Base-by-base conservation (phyloP, 2,329 filamentous ascomycete species). In the Botrytis porri region DNA sequence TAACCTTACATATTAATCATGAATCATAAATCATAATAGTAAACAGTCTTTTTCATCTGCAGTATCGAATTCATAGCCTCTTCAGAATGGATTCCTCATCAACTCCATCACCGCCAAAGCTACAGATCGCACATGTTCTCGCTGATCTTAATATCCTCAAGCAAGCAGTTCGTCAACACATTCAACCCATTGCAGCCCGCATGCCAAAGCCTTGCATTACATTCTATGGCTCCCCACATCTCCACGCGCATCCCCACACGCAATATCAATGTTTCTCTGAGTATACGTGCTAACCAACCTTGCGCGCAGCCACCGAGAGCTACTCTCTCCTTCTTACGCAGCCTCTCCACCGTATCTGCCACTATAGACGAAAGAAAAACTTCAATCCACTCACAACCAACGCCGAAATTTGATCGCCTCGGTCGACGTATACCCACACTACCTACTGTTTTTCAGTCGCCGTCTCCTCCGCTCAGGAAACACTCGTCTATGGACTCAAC, bases 121-220 rank as follows among this genome's bases (percentile, higher is more conserved):
- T 73, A 25, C 65, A 69, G 37, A 45, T 43, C 29, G 71, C 71
- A 35, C 71, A 73, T 18, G 65, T 73, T 48, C 71, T 73, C n/a
- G 71, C 71, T n/a, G 71, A 73, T 62, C 65, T 73, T 4, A 73
- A 73, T 57, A 59, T 43, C 20, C 71, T 73, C 57, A 60, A 73
- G 35, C 64, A 73, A 70, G 65, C 71, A 39, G 71, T 73, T 43
- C 9, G 71, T 73, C 41, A 62, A 35, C 51, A 43, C 51, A 54
- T 16, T 29, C 8, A n/a, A 41, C 16, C 16, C 4, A n/a, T 18
- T 20, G 18, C 39, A 32, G 6, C 22, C 32, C 43, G 22, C 43
- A 14, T 18, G 57, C 39, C 20, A 62, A 62, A n/a, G 10, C 16
- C 29, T 43, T 37, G 25, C 25, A 22, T 51, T 37, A 18, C n/a